Evolutionary conservation across 306 rosid genomes (phyloP), one percentile per base, ranked within the genome.

Genomic region (Cicer arietinum): DNA sequence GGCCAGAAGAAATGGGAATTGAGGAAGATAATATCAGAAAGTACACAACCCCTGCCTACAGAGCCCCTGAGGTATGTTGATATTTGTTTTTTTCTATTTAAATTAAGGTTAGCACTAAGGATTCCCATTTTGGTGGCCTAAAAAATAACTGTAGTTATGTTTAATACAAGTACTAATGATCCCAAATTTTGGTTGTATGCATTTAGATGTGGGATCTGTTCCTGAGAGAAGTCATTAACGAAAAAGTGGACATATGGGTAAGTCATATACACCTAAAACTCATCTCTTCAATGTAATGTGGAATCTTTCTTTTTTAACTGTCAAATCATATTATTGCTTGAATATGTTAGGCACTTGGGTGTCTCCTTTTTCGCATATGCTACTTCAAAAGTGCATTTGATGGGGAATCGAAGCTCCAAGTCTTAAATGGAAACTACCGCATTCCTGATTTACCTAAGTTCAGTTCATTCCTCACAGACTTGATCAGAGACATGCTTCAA

Each of bases 21-120:
- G 99, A 92, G 82, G 99, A 94, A 84, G 99, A 94, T 83, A 94
- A 89, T 86, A 94, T 94, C 88, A 92, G 99, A 86, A 94, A 94
- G 90, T 77, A 89, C 83, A 94, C 99, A 48, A 94, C 99, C 51
- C 99, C 99, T 11, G 99, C 99, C 65, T 94, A 94, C 78, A 89
- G 99, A 81, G 84, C 98, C 56, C 97, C 99, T 1, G 99, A 94
- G 97, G 99, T 89, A 77, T 30, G 71, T 54, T 13, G 22, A 40
- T 51, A 68, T 41, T 61, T 75, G 13, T 80, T 14, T 84, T 52
- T 52, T 51, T 75, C 47, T 48, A n/a, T 40, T 35, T 58, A 39
- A 51, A 68, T 48, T 68, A 4, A 72, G 18, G 43, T 47, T 8
- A 42, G 39, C n/a, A 25, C 47, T 7, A 13, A 53, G 13, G 25